A percentile compares a stretch with the other conserved stretches of the same genome.
phyloP scores from a whole-genome alignment of 768 basidiomycete species.

The Serendipita sp. region DNA sequence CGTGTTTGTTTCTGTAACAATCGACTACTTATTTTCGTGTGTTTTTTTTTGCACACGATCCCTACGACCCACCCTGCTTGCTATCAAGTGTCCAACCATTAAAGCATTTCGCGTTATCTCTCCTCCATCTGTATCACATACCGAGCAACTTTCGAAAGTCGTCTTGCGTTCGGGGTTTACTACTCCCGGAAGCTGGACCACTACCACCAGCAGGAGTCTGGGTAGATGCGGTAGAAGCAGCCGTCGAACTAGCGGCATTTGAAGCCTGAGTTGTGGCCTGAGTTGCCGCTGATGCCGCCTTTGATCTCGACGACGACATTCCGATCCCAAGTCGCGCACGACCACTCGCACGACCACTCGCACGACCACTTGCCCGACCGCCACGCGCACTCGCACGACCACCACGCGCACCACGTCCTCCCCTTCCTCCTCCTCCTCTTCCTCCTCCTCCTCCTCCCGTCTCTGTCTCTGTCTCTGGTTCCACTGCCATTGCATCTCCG shows the following conservation, averaged over 20 bases:
- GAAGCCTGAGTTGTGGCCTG: background rate
- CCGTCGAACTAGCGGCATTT: no score
- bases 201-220: no score
- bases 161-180: constrained; percentile 35
- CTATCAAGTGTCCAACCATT: no score
- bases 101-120: no score
- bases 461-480: background rate
- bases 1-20: no score
- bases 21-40: no score
- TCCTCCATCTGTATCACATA: background rate
- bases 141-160: constrained; percentile 73
- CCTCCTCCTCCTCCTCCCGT: background rate
- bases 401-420: background rate
- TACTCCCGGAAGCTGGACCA: background rate
- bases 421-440: background rate
- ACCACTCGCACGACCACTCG: background rate
- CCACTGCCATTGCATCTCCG: no score
- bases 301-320: constrained; percentile 4
- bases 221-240: no score
- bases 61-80: no score
- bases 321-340: background rate
- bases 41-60: no score
- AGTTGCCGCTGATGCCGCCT: background rate
- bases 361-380: background rate
- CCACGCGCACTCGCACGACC: background rate